Base-by-base conservation (phyloP, 768 basidiomycete species). In the Mycena crocata region DNA sequence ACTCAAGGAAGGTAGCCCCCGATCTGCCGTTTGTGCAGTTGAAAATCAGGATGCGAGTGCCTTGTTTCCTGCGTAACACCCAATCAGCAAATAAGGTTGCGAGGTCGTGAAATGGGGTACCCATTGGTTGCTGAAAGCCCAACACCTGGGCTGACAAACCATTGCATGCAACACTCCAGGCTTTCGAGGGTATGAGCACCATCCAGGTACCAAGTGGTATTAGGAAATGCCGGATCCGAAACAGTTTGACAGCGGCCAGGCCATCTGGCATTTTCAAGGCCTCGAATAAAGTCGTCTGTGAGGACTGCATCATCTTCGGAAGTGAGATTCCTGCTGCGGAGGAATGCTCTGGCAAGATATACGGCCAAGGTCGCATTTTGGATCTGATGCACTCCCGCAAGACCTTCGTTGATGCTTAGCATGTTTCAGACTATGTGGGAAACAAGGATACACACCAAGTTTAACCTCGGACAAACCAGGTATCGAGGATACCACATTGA, bases 161-260 rank as follows among this genome's bases (percentile, higher is more conserved):
- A 99, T 64, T 94, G 82, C 17, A 93, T 86, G 71, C 96, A 97
- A 66, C 89, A 95, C 46, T 87, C 84, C 31, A 99, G 82, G 73
- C 95, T 98, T 75, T 99, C 98, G 15, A 86, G 79, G 0, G 98
- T 99, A 77, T 99, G 98, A 14, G 98, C 96, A 1, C 98, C 98
- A 75, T 99, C 98, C 15, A 99, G 81, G 77, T 90, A 94, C 98
- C 98, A 99, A 3, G 87, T 92, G 9, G 86, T 83, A 19, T 77
- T 73, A 2, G 78, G 54, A 40, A 86, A 75, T 19, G 69, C 74
- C 1, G 90, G 89, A 73, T 96, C 95, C 13, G 62, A 51, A 15
- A 97, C 87, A 12, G 86, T 87, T 79, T 99, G 98, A 76, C 98
- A 99, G 48, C 98, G 88, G 15, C 97, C 98, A 13, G 98, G 96